Evolutionary conservation across 805 yeast species (phyloP).

Genomic region (Candida namnaoensis): DNA sequence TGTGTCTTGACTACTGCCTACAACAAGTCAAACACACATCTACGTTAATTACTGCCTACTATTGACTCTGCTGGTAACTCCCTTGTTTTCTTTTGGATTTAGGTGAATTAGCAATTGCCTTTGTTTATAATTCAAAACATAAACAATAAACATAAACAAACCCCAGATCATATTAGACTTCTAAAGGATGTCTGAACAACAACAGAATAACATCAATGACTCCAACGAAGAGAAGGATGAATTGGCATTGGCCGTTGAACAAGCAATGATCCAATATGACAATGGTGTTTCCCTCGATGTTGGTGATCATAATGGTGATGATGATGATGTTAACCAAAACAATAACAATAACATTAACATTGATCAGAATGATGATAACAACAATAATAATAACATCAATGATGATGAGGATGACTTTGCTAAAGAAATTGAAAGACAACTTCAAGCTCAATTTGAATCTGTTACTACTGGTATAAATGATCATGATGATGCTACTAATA

Average conservation of each 20-base stretch:
- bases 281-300: conserved; percentile 5
- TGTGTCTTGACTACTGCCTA: not conserved
- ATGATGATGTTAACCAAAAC: not conserved
- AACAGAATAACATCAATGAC: not conserved
- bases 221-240: conserved; percentile 19
- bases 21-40: not conserved
- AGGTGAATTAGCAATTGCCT: not conserved
- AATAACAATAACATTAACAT: not conserved
- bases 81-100: too few relatives aligned
- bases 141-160: not conserved
- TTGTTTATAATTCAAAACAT: not conserved
- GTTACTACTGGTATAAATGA: not conserved
- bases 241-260: conserved; percentile 29
- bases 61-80: too few relatives aligned
- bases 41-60: not conserved
- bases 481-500: conserved; percentile 1
- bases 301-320: conserved; percentile 1
- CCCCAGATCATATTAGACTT: conserved; percentile 1
- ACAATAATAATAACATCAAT: not conserved
- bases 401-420: conserved; percentile 12
- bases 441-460: conserved; percentile 10
- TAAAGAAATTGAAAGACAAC: conserved; percentile 14
- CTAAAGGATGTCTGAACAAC: not conserved
- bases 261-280: conserved; percentile 22
- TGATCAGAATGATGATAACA: not conserved